A percentile compares a stretch with the other conserved stretches of the same genome.
Evolutionary conservation across 352 stramenopile species (phyloP).

Genomic region (Globisporangium cederbergense): DNA sequence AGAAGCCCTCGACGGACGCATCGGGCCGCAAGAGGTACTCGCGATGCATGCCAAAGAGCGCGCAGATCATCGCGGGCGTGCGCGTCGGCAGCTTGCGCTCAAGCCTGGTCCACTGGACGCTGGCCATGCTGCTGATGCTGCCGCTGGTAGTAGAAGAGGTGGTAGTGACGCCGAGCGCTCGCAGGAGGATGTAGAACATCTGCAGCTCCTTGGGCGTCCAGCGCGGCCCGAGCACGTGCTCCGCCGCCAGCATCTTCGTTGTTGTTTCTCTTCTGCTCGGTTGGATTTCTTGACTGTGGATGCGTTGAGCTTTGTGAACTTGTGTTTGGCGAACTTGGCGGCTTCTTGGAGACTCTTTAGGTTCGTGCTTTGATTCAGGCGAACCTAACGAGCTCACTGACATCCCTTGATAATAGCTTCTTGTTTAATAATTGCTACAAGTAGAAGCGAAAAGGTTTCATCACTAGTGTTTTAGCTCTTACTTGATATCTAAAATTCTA

Average conservation of each 20-base stretch:
- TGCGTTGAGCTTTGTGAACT: not conserved
- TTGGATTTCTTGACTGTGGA: not conserved
- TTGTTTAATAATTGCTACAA: too few relatives aligned
- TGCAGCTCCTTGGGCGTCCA: slow-evolving; percentile 65
- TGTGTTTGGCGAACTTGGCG: not conserved
- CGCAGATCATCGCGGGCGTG: slow-evolving; percentile 56
- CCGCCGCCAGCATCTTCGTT: slow-evolving; percentile 10
- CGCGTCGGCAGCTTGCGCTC: slow-evolving; percentile 44
- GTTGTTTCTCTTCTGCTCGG: not conserved
- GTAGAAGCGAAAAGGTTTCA: too few relatives aligned
- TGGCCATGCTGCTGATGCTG: not conserved
- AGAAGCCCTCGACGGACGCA: slow-evolving; percentile 69
- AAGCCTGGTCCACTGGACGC: slow-evolving; percentile 44
- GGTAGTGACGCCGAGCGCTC: slow-evolving; percentile 29
- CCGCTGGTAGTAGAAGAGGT: not conserved
- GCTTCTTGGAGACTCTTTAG: too few relatives aligned
- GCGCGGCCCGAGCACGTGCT: slow-evolving; percentile 36
- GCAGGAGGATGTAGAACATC: slow-evolving; percentile 64
- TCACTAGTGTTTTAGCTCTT: too few relatives aligned
- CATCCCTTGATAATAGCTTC: too few relatives aligned
- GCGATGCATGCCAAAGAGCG: slow-evolving; percentile 63
- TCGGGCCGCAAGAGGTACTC: slow-evolving; percentile 64
- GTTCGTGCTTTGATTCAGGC: too few relatives aligned
- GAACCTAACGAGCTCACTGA: too few relatives aligned
- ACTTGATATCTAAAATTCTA: too few relatives aligned